Evolutionary conservation across 106 monocot genomes (phyloP).

Genomic region (Phalaenopsis equestris): DNA sequence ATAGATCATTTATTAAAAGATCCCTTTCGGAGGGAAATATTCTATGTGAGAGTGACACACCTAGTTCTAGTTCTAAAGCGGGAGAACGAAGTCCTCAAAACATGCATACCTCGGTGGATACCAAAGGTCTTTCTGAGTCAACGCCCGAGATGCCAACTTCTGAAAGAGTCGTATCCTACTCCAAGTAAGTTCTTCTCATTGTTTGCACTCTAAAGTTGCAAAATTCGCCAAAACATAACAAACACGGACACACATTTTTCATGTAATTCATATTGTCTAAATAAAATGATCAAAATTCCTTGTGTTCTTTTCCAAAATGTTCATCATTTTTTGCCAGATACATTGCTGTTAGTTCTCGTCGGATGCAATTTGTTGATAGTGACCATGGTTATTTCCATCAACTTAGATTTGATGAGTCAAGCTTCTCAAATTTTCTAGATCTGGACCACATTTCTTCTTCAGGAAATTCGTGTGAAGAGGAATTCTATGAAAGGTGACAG

Average conservation of each 20-base stretch:
- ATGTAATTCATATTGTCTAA: background rate
- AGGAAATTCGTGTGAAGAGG: constrained; percentile 76
- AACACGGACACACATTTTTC: too few relatives aligned
- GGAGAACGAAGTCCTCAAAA: constrained; percentile 23
- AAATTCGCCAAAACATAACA: background rate
- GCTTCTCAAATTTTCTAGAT: constrained; percentile 85
- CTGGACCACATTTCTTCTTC: constrained; percentile 78
- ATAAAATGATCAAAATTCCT: background rate
- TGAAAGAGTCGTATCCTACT: constrained; percentile 45
- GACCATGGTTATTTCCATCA: constrained; percentile 30
- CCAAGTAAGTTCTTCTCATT: constrained; percentile 29
- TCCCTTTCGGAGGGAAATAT: constrained; percentile 85
- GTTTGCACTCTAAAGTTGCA: background rate
- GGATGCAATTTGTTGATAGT: constrained; percentile 37
- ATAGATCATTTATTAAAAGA: constrained; percentile 74
- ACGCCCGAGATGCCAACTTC: constrained; percentile 52
- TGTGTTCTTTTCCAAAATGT: background rate
- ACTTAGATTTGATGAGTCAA: constrained; percentile 28
- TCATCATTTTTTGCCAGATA: constrained; percentile 20
- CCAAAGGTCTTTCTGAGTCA: constrained; percentile 45
- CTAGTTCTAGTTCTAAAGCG: constrained; percentile 16
- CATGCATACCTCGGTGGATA: constrained; percentile 11
- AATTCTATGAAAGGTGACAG: constrained; percentile 57
- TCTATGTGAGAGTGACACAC: constrained; percentile 29
- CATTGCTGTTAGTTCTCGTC: constrained; percentile 18